These are phyloP conservation scores for Notholithocarpus densiflorus DNA, from an alignment of 306 rosid species.

Conservation along the genomic window DNA sequence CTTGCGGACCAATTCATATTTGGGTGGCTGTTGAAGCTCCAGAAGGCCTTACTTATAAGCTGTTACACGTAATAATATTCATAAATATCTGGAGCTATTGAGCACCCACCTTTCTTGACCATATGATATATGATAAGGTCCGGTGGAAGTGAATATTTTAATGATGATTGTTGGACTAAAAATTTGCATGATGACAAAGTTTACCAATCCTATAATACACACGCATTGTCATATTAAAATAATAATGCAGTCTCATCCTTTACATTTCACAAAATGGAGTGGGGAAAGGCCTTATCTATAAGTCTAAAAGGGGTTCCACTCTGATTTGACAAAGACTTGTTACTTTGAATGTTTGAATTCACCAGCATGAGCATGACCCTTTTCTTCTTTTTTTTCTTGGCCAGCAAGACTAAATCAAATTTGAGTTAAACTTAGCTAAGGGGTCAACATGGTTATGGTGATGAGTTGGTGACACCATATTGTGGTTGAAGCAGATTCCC, in stretches of 20 bases:
- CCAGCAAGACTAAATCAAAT: no score
- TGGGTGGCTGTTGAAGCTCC: no score
- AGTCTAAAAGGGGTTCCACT: background rate
- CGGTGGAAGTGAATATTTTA: background rate
- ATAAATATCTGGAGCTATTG: no score
- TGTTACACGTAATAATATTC: no score
- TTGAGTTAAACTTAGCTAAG: background rate
- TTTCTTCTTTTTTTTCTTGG: background rate
- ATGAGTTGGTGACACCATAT: no score
- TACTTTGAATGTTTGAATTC: background rate
- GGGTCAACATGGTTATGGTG: background rate
- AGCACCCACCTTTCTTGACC: background rate
- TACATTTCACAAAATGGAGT: background rate
- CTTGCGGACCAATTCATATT: no score
- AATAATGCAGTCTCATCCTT: background rate
- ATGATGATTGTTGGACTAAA: background rate
- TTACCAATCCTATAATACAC: background rate
- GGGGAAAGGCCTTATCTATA: background rate
- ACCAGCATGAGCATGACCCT: background rate
- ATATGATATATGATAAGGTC: background rate
- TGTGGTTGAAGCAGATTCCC: no score
- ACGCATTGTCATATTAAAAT: background rate
- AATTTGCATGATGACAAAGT: background rate
- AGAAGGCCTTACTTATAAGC: no score
- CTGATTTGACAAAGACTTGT: background rate